Conservation (phyloP, 148 eudicot genomes). For the Rhododendron simsii region DNA sequence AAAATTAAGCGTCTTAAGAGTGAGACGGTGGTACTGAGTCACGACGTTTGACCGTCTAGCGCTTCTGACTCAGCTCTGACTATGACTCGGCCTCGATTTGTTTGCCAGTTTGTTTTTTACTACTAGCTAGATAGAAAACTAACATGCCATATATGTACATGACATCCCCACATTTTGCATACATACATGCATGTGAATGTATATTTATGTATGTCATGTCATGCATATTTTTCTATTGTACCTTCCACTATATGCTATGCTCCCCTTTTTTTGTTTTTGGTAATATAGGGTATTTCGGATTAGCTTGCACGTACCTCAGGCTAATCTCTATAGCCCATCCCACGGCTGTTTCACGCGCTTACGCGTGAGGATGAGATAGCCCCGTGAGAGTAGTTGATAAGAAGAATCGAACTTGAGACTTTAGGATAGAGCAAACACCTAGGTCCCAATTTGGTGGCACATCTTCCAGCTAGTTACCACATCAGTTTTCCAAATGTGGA, state of each 20-base stretch:
- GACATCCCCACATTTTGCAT: too few species aligned
- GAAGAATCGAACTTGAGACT: too few species aligned
- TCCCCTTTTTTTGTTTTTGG: too few species aligned
- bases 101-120: not conserved
- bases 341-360: too few species aligned
- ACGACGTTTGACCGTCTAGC: not conserved
- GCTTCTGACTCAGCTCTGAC: conserved; percentile 16
- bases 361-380: too few species aligned
- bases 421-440: too few species aligned
- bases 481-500: too few species aligned
- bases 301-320: too few species aligned
- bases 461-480: not conserved
- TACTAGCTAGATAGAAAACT: too few species aligned
- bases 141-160: not conserved
- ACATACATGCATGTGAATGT: not conserved
- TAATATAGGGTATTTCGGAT: fast-evolving
- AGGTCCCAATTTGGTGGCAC: not conserved
- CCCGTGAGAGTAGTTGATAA: too few species aligned
- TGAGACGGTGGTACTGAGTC: not conserved
- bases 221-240: not conserved
- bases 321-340: too few species aligned
- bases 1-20: not conserved
- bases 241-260: not conserved
- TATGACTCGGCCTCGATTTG: conserved; percentile 2
- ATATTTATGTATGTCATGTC: not conserved